Evolutionary conservation across 192 early-diverging fungal species (phyloP), one percentile per base, ranked within the genome.

Genomic region (Coemansia sp.): DNA sequence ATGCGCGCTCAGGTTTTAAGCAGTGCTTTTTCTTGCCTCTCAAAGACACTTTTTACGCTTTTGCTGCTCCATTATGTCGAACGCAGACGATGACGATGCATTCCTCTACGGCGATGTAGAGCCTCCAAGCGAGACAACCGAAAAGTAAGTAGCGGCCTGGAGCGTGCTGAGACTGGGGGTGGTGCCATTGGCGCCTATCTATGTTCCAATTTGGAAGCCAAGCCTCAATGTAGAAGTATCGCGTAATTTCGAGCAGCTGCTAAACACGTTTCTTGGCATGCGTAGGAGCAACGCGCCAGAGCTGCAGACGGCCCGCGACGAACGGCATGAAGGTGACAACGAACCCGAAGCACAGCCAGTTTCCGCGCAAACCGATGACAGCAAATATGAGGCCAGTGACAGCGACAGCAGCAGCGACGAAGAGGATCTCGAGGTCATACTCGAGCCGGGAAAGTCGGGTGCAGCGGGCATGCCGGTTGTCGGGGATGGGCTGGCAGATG

Each of bases 41-140:
- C 28, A 3, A 29, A 29, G 5, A 14, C 5, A 3, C 34, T 36
- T 40, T 15, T 19, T 32, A 3, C 23, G 23, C 28, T 31, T 41
- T 38, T 34, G 12, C 6, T 29, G 17, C 17, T 46, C 47, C 11
- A 38, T 17, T 27, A 66, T 73, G 62, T 17, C 60, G 2, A 20
- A 55, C 53, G 25, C 40, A 26, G 72, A 64, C 47, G 68, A 65
- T 29, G 75, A 67, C 34, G 68, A 71, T 51, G 60, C 59, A 11
- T 78, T 78, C 51, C 39, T 78, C 44, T 78, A 78, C 31, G 75
- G 69, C 42, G 75, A 62, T 39, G 42, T 39, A 15, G 45, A 48
- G 34, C 31, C 55, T 15, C 12, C 34, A 28, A 21, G 28, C 20
- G 23, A 29, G 5, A 12, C 6, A 5, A 5, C 42, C 8, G 28